These are phyloP conservation scores for Paradendryphiella salina DNA, from an alignment of 2,329 filamentous ascomycete species.

Conservation along the genomic window DNA sequence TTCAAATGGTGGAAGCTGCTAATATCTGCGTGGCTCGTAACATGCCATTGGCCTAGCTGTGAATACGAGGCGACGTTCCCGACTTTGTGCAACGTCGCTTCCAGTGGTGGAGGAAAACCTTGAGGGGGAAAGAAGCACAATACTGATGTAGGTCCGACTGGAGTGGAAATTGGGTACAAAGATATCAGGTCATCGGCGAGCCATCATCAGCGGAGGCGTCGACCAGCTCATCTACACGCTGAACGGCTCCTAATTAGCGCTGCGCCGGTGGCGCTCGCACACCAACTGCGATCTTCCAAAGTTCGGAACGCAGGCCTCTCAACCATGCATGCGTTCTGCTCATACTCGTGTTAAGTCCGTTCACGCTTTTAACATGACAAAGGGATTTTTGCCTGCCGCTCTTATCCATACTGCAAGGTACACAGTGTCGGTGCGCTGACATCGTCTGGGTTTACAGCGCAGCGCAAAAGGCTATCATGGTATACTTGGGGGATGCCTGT, in stretches of 20 bases:
- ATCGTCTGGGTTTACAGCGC: background rate
- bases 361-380: background rate
- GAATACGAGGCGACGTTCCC: constrained; percentile 11
- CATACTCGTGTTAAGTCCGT: background rate
- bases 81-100: constrained; percentile 18
- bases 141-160: background rate
- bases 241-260: constrained; percentile 2
- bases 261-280: constrained; percentile 7
- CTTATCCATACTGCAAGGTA: background rate
- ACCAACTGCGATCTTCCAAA: constrained; percentile 1
- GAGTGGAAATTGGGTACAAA: constrained; percentile 10
- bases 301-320: constrained; percentile 10
- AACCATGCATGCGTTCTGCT: constrained; percentile 5
- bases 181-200: background rate
- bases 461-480: no score
- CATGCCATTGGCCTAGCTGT: constrained; percentile 10
- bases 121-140: constrained; percentile 6
- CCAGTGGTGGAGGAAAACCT: background rate
- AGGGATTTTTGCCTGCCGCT: background rate
- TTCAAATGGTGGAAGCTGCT: constrained; percentile 2
- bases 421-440: background rate
- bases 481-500: constrained; percentile 13
- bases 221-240: background rate
- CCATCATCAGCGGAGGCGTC: background rate
- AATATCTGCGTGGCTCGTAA: constrained; percentile 16